These are phyloP conservation scores for Colletotrichum sp. DNA, from an alignment of 2,329 filamentous ascomycete genomes.

Conservation along the genomic window DNA sequence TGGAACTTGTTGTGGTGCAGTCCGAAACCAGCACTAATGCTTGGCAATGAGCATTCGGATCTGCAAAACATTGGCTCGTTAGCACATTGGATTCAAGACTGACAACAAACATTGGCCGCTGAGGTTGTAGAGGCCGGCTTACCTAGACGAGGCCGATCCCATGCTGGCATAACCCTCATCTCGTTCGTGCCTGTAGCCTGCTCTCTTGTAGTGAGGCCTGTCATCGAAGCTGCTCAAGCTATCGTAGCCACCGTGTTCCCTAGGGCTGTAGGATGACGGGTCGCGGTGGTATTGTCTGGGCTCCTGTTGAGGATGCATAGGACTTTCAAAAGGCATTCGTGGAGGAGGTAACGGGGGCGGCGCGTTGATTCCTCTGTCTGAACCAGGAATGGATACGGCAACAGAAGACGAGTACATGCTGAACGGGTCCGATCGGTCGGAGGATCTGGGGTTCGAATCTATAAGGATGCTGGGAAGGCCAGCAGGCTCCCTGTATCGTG, in stretches of 20 bases:
- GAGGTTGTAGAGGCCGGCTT: background rate
- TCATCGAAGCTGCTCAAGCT: conserved; percentile 45
- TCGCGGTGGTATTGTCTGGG: conserved; percentile 33
- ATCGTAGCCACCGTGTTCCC: conserved; percentile 34
- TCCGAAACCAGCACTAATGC: conserved; percentile 46
- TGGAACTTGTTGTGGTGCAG: conserved; percentile 55
- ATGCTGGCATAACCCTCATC: conserved; percentile 52
- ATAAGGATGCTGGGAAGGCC: conserved; percentile 39
- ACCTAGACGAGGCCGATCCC: conserved; percentile 35
- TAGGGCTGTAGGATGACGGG: conserved; percentile 24
- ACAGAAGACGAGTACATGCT: conserved; percentile 31
- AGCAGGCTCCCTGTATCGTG: conserved; percentile 37
- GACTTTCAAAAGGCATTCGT: conserved; percentile 33
- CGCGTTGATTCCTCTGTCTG: conserved; percentile 31
- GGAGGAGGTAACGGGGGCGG: conserved; percentile 55
- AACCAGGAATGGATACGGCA: conserved; percentile 49
- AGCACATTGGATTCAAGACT: background rate
- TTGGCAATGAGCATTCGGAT: conserved; percentile 45
- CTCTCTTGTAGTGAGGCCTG: conserved; percentile 35
- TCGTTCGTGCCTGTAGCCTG: conserved; percentile 27
- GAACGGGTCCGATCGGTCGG: conserved; percentile 35
- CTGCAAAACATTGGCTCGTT: conserved; percentile 24
- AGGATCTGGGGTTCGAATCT: conserved; percentile 30
- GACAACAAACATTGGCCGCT: background rate
- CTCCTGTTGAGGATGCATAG: conserved; percentile 28